Evolutionary conservation across 306 rosid genomes (phyloP), one percentile per base, ranked within the genome.

Genomic region (Crotalaria pallida): DNA sequence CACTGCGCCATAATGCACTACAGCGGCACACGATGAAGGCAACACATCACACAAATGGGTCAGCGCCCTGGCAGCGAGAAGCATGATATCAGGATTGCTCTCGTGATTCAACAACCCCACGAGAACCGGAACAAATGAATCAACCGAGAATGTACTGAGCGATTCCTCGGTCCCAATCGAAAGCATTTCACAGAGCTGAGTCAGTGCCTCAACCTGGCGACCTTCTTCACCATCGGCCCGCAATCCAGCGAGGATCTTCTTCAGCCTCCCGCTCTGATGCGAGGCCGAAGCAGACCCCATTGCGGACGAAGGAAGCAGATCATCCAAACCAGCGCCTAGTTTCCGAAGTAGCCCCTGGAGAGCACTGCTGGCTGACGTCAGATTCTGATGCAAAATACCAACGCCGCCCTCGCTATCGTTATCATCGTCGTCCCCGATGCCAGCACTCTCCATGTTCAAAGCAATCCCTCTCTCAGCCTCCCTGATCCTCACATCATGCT

Each of bases 91-190:
- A 5, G 99, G 96, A 76, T 95, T 95, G 81, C 88, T 83, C 83
- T 95, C 99, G 38, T 95, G 99, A 79, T 91, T 95, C 47, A 95
- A 89, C 86, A 95, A 80, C 53, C 96, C 96, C 5, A 95, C 99
- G 0, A 95, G 99, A 70, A 95, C 96, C 0, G 99, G 97, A 41
- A 95, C 97, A 16, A 95, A 95, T 0, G 99, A 86, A 81, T 95
- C 99, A 27, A 95, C 99, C 0, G 99, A 86, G 63, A 95, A 95
- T 0, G 96, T 89, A 76, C 97, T 91, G 3, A 95, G 85, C 0
- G 99, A 95, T 11, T 95, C 99, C 79, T 95, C 99, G 0, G 99
- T 95, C 67, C 99, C 99, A 67, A 95, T 95, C 0, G 99, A 95
- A 3, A 95, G 96, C 97, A 95, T 86, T 22, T 95, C 99, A 69